Base-by-base conservation (phyloP, 2,329 filamentous ascomycete species). In the Aureobasidium leucospermi region DNA sequence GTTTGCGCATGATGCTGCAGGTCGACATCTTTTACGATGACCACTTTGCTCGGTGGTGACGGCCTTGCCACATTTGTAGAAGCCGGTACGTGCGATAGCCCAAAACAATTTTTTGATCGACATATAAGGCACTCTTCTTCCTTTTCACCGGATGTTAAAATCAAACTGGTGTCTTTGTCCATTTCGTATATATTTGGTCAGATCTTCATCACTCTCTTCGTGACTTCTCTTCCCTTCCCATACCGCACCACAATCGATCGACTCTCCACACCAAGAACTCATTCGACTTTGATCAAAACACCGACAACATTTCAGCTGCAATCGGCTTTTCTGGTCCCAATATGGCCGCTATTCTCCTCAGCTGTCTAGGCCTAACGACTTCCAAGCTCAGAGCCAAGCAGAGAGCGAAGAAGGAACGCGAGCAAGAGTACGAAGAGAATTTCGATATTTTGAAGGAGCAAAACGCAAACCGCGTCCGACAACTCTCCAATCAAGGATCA, bases 321-420 rank as follows among this genome's bases (percentile, higher is more conserved):
- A 48, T 58, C 4, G 52, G 29, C 8, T 41, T 58, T 41, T 58
- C 43, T 29, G 55, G 55, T n/a, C 19, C 31, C 19, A 48, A 58
- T 19, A 65, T 65, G 63, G 62, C 63, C 7, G 46, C 63, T 38
- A 15, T 65, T n/a, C 34, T 65, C 16, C 29, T 64, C 36, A 48
- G 39, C 29, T 60, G 51, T 41, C 31, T 55, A 13, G 60, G 53
- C 10, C 11, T 62, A 15, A 36, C 58, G n/a, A 59, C 48, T 32
- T 51, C 60, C 32, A 58, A 59, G 34, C n/a, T 64, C 31, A 32
- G 46, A 23, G 49, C 52, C 23, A 57, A 57, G n/a, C 61, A 51
- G 10, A 46, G 48, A 16, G 56, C 41, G 9, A 52, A 55, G 41
- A 61, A 59, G 45, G 60, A 47, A 15, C 34, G 38, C 36, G 19